A percentile compares a stretch with the other conserved stretches of the same genome.
These are phyloP conservation scores for Colletotrichum salicis DNA, from an alignment of 2,329 filamentous ascomycete species.

Conservation along the genomic window DNA sequence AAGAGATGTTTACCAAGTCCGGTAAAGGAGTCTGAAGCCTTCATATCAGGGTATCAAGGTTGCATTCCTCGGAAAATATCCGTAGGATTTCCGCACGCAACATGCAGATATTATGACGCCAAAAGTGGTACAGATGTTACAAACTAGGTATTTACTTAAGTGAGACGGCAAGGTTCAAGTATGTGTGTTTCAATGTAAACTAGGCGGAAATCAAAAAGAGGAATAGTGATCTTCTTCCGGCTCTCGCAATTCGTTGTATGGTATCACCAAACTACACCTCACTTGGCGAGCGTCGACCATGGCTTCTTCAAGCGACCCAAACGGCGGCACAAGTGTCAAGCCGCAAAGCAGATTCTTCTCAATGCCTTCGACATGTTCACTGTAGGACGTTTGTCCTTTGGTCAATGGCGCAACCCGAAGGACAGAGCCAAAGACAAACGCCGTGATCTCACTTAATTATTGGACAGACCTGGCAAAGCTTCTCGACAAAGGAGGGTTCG, in stretches of 20 bases:
- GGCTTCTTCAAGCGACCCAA: background rate
- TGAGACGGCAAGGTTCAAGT: background rate
- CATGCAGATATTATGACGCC: background rate
- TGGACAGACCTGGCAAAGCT: constrained; percentile 73
- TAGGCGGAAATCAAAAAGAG: too few species aligned
- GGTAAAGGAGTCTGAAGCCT: constrained; percentile 13
- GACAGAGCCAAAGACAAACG: constrained; percentile 23
- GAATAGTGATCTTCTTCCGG: background rate
- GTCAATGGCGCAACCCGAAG: constrained; percentile 25
- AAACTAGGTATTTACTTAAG: background rate
- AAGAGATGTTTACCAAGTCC: background rate
- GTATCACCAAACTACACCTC: background rate
- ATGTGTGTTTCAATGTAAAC: too few species aligned
- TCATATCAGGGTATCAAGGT: too few species aligned
- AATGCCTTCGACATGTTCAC: constrained; percentile 29
- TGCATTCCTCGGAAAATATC: background rate
- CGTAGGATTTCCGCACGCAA: constrained; percentile 19
- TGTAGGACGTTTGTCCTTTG: constrained; percentile 18
- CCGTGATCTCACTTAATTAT: constrained; percentile 60
- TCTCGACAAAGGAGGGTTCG: constrained; percentile 70
- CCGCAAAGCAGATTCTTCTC: constrained; percentile 14
- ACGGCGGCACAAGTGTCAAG: background rate
- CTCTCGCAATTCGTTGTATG: background rate
- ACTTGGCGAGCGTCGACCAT: background rate
- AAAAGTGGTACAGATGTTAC: background rate